These are phyloP conservation scores for Brassica cretica DNA, from an alignment of 345 rosid species.

Conservation along the genomic window DNA sequence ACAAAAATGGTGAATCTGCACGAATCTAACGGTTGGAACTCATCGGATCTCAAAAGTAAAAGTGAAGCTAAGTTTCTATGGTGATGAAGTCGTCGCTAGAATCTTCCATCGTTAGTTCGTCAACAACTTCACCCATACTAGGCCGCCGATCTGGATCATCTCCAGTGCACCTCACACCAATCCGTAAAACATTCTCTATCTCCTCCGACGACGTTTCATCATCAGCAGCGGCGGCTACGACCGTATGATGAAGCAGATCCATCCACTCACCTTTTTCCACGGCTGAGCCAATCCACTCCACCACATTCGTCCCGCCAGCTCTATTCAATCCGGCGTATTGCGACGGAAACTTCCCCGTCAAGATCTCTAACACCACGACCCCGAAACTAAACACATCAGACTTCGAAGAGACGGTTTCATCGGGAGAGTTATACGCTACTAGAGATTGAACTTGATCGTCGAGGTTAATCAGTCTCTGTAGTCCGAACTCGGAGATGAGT, in stretches of 20 bases:
- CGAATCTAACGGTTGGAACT: slow-evolving; percentile 8
- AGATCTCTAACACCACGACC: slow-evolving; percentile 65
- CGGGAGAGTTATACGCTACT: slow-evolving; percentile 67
- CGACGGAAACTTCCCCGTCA: slow-evolving; percentile 68
- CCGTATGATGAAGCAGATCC: slow-evolving; percentile 68
- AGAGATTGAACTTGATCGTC: slow-evolving; percentile 40
- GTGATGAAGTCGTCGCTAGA: slow-evolving; percentile 37
- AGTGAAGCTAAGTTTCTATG: slow-evolving; percentile 37
- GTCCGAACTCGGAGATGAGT: slow-evolving; percentile 61
- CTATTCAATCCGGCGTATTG: slow-evolving; percentile 51
- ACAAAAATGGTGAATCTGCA: slow-evolving; percentile 21
- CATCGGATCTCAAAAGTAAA: slow-evolving; percentile 14
- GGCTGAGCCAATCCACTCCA: slow-evolving; percentile 37
- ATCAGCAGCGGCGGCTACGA: slow-evolving; percentile 39
- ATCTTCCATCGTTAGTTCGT: slow-evolving; percentile 48
- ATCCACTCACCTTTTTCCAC: slow-evolving; percentile 45
- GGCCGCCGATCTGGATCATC: slow-evolving; percentile 49
- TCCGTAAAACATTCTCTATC: slow-evolving; percentile 53
- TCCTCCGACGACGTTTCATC: slow-evolving; percentile 30
- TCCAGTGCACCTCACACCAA: slow-evolving; percentile 59
- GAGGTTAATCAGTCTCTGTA: slow-evolving; percentile 43
- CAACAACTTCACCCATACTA: slow-evolving; percentile 55
- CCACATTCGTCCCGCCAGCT: slow-evolving; percentile 65
- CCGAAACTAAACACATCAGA: slow-evolving; percentile 80
- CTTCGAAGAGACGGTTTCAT: slow-evolving; percentile 48